Base-by-base conservation (phyloP, 257 asterid species). In the Cruciata laevipes region DNA sequence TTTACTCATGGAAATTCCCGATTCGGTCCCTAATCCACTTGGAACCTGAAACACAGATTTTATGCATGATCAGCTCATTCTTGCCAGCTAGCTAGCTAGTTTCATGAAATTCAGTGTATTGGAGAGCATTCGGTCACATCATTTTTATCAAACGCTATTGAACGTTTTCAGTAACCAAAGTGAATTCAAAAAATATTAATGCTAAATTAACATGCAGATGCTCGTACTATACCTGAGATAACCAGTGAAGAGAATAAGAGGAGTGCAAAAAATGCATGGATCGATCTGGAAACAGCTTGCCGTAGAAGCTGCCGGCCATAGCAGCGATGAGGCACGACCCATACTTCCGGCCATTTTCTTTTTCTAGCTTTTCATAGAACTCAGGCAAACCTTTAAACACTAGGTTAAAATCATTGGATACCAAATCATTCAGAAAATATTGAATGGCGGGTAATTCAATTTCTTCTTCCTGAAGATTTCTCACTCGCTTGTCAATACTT, bases 141-240 rank as follows among this genome's bases (percentile, higher is more conserved):
- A n/a, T n/a, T n/a, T n/a, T n/a, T n/a, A n/a, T n/a, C n/a, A n/a
- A n/a, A n/a, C n/a, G n/a, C n/a, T n/a, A n/a, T n/a, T n/a, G n/a
- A n/a, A n/a, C n/a, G n/a, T n/a, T n/a, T n/a, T n/a, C n/a, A n/a
- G n/a, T n/a, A n/a, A n/a, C n/a, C n/a, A n/a, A n/a, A n/a, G n/a
- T n/a, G n/a, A n/a, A n/a, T n/a, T n/a, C n/a, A n/a, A n/a, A n/a
- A n/a, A n/a, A n/a, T n/a, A n/a, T n/a, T n/a, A n/a, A n/a, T n/a
- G n/a, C n/a, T n/a, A n/a, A n/a, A n/a, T n/a, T n/a, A n/a, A n/a
- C n/a, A n/a, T n/a, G n/a, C n/a, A n/a, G n/a, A n/a, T n/a, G n/a
- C n/a, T n/a, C n/a, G n/a, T n/a, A n/a, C n/a, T n/a, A 25, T 14
- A 73, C 77, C 73, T 74, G 70, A 53, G 77, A 74, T 14, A 74